Conservation (phyloP, 1,284 basidiomycete genomes). For the Rhodotorula glutinis region DNA sequence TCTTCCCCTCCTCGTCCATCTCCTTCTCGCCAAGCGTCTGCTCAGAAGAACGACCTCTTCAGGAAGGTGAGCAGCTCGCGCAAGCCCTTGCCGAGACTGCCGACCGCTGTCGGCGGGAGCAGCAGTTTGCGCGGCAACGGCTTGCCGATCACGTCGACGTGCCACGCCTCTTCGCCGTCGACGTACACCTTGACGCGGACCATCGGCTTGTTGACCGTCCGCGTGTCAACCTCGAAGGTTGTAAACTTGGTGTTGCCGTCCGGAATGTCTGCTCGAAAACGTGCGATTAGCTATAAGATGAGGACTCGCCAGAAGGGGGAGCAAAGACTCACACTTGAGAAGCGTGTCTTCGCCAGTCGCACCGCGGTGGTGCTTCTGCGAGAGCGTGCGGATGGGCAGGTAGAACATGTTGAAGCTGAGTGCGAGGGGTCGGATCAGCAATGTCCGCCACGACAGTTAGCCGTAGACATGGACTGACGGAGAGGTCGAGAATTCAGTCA, state of each 20-base stretch:
- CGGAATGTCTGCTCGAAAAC: constrained; percentile 41
- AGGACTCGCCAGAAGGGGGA: too few relatives aligned
- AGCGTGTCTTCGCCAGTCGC: constrained; percentile 61
- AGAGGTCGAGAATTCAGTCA: constrained; percentile 61
- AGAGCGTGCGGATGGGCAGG: constrained; percentile 46
- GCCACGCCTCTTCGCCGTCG: constrained; percentile 63
- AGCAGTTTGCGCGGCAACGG: constrained; percentile 38
- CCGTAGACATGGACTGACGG: constrained; percentile 48
- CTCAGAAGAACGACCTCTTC: constrained; percentile 19
- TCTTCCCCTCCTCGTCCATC: constrained; percentile 3
- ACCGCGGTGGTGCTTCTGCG: constrained; percentile 49
- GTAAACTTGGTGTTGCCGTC: constrained; percentile 54
- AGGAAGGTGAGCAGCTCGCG: constrained; percentile 24
- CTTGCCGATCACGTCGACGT: constrained; percentile 49
- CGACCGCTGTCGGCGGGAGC: constrained; percentile 38
- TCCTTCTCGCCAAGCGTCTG: neutral
- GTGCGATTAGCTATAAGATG: too few relatives aligned
- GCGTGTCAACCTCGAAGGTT: constrained; percentile 69
- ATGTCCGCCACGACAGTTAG: too few relatives aligned
- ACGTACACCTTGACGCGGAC: constrained; percentile 62
- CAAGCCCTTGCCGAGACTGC: constrained; percentile 28
- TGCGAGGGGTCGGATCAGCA: too few relatives aligned
- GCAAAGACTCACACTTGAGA: constrained; percentile 58
- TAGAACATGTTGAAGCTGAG: constrained; percentile 33
- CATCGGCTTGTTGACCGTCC: constrained; percentile 57